Evolutionary conservation across 306 rosid genomes (phyloP).

Genomic region (Vigna unguiculata): DNA sequence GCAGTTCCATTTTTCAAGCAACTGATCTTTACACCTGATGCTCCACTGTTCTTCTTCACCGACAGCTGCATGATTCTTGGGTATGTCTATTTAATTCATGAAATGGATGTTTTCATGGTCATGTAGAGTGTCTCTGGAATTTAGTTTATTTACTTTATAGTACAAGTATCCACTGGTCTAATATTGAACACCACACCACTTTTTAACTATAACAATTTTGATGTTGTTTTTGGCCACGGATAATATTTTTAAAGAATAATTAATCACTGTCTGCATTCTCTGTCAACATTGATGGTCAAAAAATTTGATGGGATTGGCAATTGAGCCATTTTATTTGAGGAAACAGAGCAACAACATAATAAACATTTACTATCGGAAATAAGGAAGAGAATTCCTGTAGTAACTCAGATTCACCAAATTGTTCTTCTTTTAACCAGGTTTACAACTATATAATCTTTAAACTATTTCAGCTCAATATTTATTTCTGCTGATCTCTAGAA

Average conservation of each 20-base stretch:
- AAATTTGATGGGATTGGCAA: background rate
- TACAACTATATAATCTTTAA: background rate
- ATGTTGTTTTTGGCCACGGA: background rate
- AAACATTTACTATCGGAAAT: constrained; percentile 12
- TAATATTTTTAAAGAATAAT: background rate
- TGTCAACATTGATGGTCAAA: background rate
- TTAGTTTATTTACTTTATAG: constrained; percentile 5
- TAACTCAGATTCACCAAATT: constrained; percentile 9
- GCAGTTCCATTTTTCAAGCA: constrained; percentile 74
- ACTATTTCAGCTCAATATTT: background rate
- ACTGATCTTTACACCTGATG: constrained; percentile 77
- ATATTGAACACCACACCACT: background rate
- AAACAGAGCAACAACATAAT: background rate
- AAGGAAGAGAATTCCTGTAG: background rate
- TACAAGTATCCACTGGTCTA: background rate
- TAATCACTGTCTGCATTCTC: constrained; percentile 3
- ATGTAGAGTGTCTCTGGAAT: constrained; percentile 15
- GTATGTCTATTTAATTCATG: constrained; percentile 58
- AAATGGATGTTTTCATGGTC: constrained; percentile 19
- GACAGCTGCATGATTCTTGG: constrained; percentile 99
- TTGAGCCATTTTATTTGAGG: background rate
- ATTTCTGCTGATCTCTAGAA: constrained; percentile 15
- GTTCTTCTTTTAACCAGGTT: constrained; percentile 7
- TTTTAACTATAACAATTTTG: constrained; percentile 12
- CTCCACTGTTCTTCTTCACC: constrained; percentile 92